Evolutionary conservation across 805 yeast species (phyloP), one percentile per base, ranked within the genome.

Genomic region (Yamadazyma akitaensis): DNA sequence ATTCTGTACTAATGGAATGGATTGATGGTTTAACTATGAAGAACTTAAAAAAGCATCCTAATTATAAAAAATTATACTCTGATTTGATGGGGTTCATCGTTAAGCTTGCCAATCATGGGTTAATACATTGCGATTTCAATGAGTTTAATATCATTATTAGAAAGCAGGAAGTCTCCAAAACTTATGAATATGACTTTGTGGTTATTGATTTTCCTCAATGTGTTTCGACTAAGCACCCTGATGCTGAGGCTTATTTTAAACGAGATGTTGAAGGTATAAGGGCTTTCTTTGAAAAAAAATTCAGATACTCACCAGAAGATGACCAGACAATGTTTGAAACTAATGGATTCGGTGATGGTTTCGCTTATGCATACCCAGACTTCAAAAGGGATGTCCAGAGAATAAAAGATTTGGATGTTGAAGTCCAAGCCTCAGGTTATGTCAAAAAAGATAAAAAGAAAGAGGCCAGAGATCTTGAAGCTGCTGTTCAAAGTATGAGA

Each of bases 181-280:
- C 73, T 16, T 69, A 67, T 47, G 88, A 82, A 46, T 67, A 70
- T 37, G 94, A 88, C 42, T 88, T 90, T 58, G 85, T 91, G 17
- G 96, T 94, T 24, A 92, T 94, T 58, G 99, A 94, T 75, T 94
- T 94, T 74, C 99, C 99, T 2, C 99, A 94, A 67, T 92, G 97
- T 80, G 86, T 94, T 14, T 88, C 97, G 18, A 87, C 88, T 39
- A 91, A 86, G 54, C 99, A 94, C 61, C 75, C 73, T 2, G 97
- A 94, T 62, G 97, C 98, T 6, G 84, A 84, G 51, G 79, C 76
- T 47, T 91, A 88, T 64, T 94, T 94, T 65, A 81, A 88, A 56
- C 79, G 99, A 69, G 99, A 94, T 67, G 95, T 94, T 19, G 87
- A 88, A 47, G 91, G 98, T 65, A 83, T 94, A 44, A 76, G 90